Base-by-base conservation (phyloP, 2,329 filamentous ascomycete genomes). In the Fusarium sp. region DNA sequence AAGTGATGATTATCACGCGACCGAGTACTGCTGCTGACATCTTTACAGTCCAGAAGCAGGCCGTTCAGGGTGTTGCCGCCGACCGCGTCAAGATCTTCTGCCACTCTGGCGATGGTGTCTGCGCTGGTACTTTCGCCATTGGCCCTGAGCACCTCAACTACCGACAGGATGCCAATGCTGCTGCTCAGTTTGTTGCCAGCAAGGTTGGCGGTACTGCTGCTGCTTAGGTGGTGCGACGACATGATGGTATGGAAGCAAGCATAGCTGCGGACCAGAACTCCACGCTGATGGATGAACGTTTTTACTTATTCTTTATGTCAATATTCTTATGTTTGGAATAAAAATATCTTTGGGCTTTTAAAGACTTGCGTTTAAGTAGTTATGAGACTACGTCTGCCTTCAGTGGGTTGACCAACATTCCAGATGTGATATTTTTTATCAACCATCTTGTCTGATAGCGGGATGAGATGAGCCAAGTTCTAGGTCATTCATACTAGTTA, bases 71-170 rank as follows among this genome's bases (percentile, higher is more conserved):
- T 8, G 46, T 70, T n/a, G 19, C 49, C 19, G 36, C 57, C 19
- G 57, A 57, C 19, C 61, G 59, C 11, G 53, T 61, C 53, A 70
- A 70, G 57, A 63, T 75, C 33, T 68, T 75, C 56, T 75, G 73
- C 64, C 72, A 72, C 53, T 6, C 49, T 10, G 73, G 73, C 3
- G 73, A 75, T 56, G 64, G 63, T 52, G 73, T 75, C 49, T 75
- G 73, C 56, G 47, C 63, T 3, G 71, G 71, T 2, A 67, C 66
- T 21, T 67, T 59, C 29, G 53, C 69, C 29, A 69, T 74, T 17
- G 71, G 64, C 9, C 32, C 61, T 4, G 65, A 61, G 4, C 72
- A 73, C 54, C 57, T 66, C 37, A 69, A 65, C 15, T 73, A 73
- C 44, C 62, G 69, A 52, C 25, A 68, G 29, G 70, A 75, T 46